Percentiles rank a stretch among this genome's conserved stretches.
phyloP scores from a whole-genome alignment of 1,284 basidiomycete species.

The Cryptococcus depauperatus region DNA sequence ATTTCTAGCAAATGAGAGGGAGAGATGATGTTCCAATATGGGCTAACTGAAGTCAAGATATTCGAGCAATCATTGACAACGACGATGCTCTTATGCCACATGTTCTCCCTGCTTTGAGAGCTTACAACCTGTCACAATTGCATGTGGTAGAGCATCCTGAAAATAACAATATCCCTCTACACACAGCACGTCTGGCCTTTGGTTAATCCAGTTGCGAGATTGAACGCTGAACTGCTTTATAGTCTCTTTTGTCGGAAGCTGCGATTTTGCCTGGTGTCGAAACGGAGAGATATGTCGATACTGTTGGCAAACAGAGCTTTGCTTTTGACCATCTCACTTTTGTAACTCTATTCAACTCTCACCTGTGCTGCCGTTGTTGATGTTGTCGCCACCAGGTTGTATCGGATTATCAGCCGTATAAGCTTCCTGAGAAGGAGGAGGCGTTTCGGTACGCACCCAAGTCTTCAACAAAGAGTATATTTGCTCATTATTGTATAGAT shows the following conservation, averaged over 20 bases:
- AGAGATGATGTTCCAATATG: not conserved
- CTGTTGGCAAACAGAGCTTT: conserved; percentile 66
- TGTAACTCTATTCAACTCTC: conserved; percentile 47
- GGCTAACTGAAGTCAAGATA: conserved; percentile 51
- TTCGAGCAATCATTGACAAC: conserved; percentile 76
- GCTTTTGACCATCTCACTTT: conserved; percentile 70
- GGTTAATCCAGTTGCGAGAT: too few relatives aligned
- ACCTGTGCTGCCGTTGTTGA: not conserved
- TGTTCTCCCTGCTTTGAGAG: conserved; percentile 63
- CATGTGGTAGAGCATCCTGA: conserved; percentile 59
- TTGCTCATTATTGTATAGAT: conserved; percentile 44
- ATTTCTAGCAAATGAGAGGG: not conserved
- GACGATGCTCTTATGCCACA: conserved; percentile 70
- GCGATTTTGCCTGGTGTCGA: conserved; percentile 26
- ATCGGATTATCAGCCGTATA: conserved; percentile 58
- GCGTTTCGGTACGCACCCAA: conserved; percentile 62
- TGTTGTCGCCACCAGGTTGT: conserved; percentile 56
- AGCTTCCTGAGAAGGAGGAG: conserved; percentile 60
- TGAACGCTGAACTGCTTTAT: conserved; percentile 4
- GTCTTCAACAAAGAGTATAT: too few relatives aligned
- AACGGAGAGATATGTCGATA: conserved; percentile 68
- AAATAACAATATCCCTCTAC: conserved; percentile 18
- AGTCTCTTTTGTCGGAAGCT: conserved; percentile 34
- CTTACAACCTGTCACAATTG: conserved; percentile 81
- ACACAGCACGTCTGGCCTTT: conserved; percentile 22